phyloP scores from a whole-genome alignment of 208 protist genomes.

The Naegleria fowleri region DNA sequence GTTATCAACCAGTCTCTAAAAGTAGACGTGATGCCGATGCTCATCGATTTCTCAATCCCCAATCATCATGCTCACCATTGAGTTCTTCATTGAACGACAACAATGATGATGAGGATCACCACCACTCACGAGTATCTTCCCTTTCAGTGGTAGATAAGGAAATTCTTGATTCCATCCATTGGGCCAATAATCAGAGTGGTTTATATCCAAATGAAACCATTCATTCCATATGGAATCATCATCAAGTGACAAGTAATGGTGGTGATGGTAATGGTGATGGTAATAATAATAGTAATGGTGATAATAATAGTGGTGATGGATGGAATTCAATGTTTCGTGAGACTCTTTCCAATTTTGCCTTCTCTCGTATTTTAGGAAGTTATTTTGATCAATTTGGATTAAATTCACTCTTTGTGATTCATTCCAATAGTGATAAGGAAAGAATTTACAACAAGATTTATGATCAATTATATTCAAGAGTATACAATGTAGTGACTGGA shows the following conservation, averaged over 20 bases:
- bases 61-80: no score
- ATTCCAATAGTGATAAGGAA: neutral
- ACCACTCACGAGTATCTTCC: no score
- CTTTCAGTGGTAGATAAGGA: neutral
- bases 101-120: no score
- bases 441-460: neutral
- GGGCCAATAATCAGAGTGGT: neutral
- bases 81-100: no score
- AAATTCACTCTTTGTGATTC: neutral
- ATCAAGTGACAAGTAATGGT: no score
- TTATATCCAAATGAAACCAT: neutral
- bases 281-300: no score
- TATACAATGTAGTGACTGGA: neutral
- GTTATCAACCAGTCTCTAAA: neutral
- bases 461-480: slow-evolving; percentile 4
- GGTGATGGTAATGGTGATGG: no score
- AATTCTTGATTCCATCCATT: neutral
- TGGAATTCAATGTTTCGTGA: neutral
- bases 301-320: no score
- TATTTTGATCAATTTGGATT: neutral
- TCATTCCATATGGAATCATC: neutral
- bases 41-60: neutral
- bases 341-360: neutral
- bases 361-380: neutral
- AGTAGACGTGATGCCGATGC: neutral